Evolutionary conservation across 2,329 filamentous ascomycete species (phyloP).

Genomic region (Paramyrothecium sp.): DNA sequence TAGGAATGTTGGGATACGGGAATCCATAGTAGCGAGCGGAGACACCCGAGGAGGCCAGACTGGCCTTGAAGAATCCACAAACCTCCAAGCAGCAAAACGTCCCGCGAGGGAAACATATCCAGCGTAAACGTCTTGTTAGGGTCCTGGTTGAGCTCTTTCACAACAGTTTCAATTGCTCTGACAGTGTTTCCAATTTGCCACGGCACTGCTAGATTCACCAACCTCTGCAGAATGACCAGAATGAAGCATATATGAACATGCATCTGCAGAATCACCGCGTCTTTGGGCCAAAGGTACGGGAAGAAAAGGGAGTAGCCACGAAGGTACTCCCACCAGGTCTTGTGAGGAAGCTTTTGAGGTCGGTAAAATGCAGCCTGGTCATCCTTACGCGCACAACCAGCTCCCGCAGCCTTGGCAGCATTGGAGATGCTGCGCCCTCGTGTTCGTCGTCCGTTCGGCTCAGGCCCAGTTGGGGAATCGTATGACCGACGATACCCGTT

Average conservation of each 20-base stretch:
- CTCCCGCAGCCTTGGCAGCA: conserved; percentile 33
- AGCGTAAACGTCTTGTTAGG: conserved; percentile 24
- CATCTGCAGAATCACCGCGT: conserved; percentile 69
- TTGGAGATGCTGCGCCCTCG: conserved; percentile 35
- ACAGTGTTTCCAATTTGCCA: conserved; percentile 63
- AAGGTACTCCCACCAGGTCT: conserved; percentile 95
- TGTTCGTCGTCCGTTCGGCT: conserved; percentile 25
- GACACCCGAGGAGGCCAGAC: conserved; percentile 81
- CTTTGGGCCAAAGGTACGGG: conserved; percentile 93
- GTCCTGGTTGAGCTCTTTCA: conserved; percentile 61
- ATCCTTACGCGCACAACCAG: conserved; percentile 41
- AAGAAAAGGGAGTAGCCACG: conserved; percentile 92
- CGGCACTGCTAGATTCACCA: conserved; percentile 85
- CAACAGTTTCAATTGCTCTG: conserved; percentile 48
- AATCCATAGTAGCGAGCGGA: conserved; percentile 87
- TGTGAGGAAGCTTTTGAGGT: conserved; percentile 79
- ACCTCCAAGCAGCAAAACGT: conserved; percentile 47
- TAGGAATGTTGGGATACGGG: conserved; percentile 97
- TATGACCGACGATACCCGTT: conserved; percentile 36
- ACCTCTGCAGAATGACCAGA: conserved; percentile 76
- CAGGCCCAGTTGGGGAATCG: conserved; percentile 27
- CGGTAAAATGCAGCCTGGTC: conserved; percentile 81
- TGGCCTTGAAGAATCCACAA: conserved; percentile 86
- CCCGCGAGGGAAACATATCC: conserved; percentile 31
- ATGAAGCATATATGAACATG: conserved; percentile 80